Percentiles rank a stretch among this genome's conserved stretches.
These are phyloP conservation scores for Musa balbisiana DNA, from an alignment of 202 grass and related monocot genomes.

Conservation along the genomic window DNA sequence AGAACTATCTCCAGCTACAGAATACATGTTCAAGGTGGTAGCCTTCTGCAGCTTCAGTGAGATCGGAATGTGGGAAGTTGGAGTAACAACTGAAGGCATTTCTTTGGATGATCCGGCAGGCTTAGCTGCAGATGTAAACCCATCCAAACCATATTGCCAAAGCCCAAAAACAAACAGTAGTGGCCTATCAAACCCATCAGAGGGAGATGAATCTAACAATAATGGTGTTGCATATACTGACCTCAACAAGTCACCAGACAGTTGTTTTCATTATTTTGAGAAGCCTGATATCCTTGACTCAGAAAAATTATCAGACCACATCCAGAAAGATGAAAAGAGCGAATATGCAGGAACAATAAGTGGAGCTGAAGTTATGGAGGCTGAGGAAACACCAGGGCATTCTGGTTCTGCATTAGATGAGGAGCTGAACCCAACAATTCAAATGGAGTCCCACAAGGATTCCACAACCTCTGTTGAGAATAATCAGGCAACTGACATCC, in stretches of 20 bases:
- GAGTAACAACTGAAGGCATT: constrained; percentile 44
- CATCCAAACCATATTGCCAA: constrained; percentile 27
- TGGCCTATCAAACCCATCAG: constrained; percentile 16
- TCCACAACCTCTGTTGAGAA: constrained; percentile 58
- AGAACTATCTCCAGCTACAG: constrained; percentile 53
- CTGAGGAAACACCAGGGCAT: constrained; percentile 56
- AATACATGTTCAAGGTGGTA: constrained; percentile 72
- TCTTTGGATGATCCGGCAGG: constrained; percentile 39
- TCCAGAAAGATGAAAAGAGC: constrained; percentile 21
- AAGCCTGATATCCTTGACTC: constrained; percentile 50
- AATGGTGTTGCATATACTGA: not conserved
- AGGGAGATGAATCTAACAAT: constrained; percentile 13
- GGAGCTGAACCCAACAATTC: not conserved
- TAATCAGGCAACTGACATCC: constrained; percentile 23
- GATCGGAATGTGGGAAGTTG: constrained; percentile 20
- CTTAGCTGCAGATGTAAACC: constrained; percentile 27
- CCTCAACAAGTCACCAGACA: constrained; percentile 16
- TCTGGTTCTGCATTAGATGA: constrained; percentile 51
- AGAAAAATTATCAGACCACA: constrained; percentile 38
- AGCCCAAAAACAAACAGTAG: constrained; percentile 32
- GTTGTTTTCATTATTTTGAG: constrained; percentile 11
- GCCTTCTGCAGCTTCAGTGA: constrained; percentile 17
- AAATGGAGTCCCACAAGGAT: constrained; percentile 35
- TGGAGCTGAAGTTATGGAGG: constrained; percentile 41
- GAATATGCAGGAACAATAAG: constrained; percentile 27